phyloP scores from a whole-genome alignment of 1,139 yeast genomes.

The Magnusiomyces paraingens region DNA sequence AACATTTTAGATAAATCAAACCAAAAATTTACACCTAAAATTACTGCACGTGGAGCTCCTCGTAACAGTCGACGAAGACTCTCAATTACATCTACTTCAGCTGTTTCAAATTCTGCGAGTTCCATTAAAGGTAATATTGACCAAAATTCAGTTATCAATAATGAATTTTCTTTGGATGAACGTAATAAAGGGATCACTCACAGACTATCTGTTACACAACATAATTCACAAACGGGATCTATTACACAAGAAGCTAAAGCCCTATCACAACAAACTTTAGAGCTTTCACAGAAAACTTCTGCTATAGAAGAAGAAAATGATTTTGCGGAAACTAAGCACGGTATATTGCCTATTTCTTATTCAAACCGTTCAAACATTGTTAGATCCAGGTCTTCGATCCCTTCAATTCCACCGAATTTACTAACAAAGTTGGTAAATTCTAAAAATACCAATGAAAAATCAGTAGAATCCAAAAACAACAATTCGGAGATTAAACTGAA shows the following conservation, averaged over 20 bases:
- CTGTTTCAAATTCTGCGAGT: background rate
- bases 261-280: background rate
- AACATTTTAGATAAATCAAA: slow-evolving; percentile 16
- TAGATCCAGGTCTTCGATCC: slow-evolving; percentile 11
- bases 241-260: too few species aligned
- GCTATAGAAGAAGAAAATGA: slow-evolving; percentile 1
- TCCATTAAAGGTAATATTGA: background rate
- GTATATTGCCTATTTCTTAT: background rate
- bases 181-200: too few species aligned
- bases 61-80: background rate
- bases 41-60: background rate
- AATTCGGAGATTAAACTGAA: background rate
- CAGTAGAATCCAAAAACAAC: background rate
- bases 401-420: slow-evolving; percentile 7
- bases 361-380: background rate
- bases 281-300: slow-evolving; percentile 3
- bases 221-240: background rate
- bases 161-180: background rate
- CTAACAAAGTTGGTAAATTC: background rate
- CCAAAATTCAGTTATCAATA: background rate
- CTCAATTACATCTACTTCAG: background rate
- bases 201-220: background rate
- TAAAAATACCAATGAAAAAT: background rate
- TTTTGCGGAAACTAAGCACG: background rate
- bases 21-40: slow-evolving; percentile 15